A percentile compares a stretch with the other conserved stretches of the same genome.
These are phyloP conservation scores for Schizosaccharomyces cryophilus DNA, from an alignment of 805 yeast genomes.

Conservation along the genomic window DNA sequence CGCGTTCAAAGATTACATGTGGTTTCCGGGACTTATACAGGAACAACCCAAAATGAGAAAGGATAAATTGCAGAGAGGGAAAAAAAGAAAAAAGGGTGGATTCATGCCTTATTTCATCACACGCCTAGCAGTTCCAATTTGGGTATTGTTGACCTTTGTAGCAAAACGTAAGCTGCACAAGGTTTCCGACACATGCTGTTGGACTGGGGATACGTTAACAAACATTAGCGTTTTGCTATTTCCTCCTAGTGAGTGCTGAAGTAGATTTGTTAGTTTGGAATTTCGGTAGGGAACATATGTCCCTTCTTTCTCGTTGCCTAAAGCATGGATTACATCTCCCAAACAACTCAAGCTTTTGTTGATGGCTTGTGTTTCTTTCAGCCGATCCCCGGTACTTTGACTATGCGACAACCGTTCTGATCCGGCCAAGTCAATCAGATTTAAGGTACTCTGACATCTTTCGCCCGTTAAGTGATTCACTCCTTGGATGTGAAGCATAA, in stretches of 20 bases:
- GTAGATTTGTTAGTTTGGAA: slow-evolving; percentile 53
- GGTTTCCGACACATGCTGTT: slow-evolving; percentile 44
- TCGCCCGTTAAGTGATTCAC: slow-evolving; percentile 25
- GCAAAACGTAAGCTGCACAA: slow-evolving; percentile 75
- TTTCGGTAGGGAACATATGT: slow-evolving; percentile 42
- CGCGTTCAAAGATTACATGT: too few relatives aligned
- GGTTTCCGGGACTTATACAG: not conserved
- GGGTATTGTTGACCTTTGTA: slow-evolving; percentile 21
- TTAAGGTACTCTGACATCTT: slow-evolving; percentile 32
- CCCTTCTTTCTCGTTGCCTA: slow-evolving; percentile 20
- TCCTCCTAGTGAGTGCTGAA: slow-evolving; percentile 67
- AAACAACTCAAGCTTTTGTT: slow-evolving; percentile 68
- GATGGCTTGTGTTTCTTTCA: slow-evolving; percentile 70
- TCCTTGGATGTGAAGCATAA: slow-evolving; percentile 38
- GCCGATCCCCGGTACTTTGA: slow-evolving; percentile 53
- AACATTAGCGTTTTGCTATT: slow-evolving; percentile 79
- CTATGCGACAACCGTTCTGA: slow-evolving; percentile 63
- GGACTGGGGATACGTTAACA: slow-evolving; percentile 58
- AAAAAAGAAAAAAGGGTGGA: not conserved
- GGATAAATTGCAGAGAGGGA: not conserved
- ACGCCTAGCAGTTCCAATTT: slow-evolving; percentile 10
- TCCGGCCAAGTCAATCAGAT: slow-evolving; percentile 80
- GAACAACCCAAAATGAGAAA: not conserved
- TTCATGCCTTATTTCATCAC: not conserved
- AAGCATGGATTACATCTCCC: slow-evolving; percentile 68